Conservation (phyloP, 371 early-diverging fungal genomes). For the Mucor indicus region DNA sequence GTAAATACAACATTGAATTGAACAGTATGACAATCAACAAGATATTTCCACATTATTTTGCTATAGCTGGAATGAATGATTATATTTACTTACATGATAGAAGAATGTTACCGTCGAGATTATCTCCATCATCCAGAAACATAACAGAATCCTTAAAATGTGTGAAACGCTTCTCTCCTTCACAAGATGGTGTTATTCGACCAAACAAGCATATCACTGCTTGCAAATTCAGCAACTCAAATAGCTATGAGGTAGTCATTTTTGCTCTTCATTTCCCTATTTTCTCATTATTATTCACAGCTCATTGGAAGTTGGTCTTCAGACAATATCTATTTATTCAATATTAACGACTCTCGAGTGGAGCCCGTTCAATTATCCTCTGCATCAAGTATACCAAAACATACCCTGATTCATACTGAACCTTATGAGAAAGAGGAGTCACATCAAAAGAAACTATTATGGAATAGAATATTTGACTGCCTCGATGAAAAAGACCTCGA, state of each 20-base stretch:
- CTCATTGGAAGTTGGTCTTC: conserved; percentile 65
- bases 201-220: conserved; percentile 34
- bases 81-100: conserved; percentile 64
- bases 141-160: conserved; percentile 19
- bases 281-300: conserved; percentile 16
- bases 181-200: conserved; percentile 9
- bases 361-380: conserved; percentile 3
- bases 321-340: conserved; percentile 57
- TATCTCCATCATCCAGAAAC: neutral
- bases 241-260: conserved; percentile 37
- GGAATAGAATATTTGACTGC: no score
- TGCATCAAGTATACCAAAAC: neutral
- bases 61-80: conserved; percentile 56
- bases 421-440: no score
- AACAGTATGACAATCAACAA: conserved; percentile 52
- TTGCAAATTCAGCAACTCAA: conserved; percentile 40
- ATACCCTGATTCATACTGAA: no score
- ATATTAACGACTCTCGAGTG: conserved; percentile 41
- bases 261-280: neutral
- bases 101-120: conserved; percentile 47
- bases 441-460: no score
- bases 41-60: conserved; percentile 54
- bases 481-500: no score
- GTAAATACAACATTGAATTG: conserved; percentile 44
- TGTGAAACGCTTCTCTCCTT: conserved; percentile 29